Evolutionary conservation across 2,329 filamentous ascomycete genomes (phyloP), one percentile per base, ranked within the genome.

Genomic region (Sclerotiophoma versabilis): DNA sequence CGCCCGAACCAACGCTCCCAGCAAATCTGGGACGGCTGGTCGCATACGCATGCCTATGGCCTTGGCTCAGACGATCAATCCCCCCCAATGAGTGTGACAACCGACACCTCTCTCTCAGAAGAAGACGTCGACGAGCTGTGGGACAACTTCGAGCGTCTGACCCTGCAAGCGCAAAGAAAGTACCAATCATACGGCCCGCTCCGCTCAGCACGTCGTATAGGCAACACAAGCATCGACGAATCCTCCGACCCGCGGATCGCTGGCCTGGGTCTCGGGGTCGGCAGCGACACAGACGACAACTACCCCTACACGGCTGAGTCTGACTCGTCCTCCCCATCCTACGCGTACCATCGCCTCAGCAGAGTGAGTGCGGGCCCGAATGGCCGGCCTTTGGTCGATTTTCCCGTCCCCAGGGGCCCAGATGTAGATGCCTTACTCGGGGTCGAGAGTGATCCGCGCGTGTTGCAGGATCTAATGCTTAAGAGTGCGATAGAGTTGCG

Each of bases 121-220:
- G 70, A 73, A 45, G 71, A 74, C 30, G 54, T 72, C 12, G 72
- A 75, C 55, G 69, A 73, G 17, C 63, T 72, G 8, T 75, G 71
- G 71, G 71, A 74, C 17, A 51, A 37, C 1, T 67, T 72, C 29
- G 71, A 74, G 23, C 64, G 65, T 2, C 42, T 61, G 2, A 60
- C 54, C 3, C 43, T 64, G 3, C 55, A 55, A 12, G 29, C 17
- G 4, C 60, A 64, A 23, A 58, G 61, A 3, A 57, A 61, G n/a
- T 54, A 56, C 37, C 49, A 57, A 17, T 49, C 55, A 26, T 60
- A 60, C 43, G 55, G 39, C 14, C 42, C 54, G 1, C 53, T 62
- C n/a, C 49, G 60, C 9, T 55, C 56, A 2, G 30, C 54, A 15
- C 62, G 65, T 15, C 61, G 63, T 39, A 58, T 51, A 8, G 62